Percentiles rank a stretch among this genome's conserved stretches.
phyloP scores from a whole-genome alignment of 2,329 filamentous ascomycete species.

The Epichloe baconii region DNA sequence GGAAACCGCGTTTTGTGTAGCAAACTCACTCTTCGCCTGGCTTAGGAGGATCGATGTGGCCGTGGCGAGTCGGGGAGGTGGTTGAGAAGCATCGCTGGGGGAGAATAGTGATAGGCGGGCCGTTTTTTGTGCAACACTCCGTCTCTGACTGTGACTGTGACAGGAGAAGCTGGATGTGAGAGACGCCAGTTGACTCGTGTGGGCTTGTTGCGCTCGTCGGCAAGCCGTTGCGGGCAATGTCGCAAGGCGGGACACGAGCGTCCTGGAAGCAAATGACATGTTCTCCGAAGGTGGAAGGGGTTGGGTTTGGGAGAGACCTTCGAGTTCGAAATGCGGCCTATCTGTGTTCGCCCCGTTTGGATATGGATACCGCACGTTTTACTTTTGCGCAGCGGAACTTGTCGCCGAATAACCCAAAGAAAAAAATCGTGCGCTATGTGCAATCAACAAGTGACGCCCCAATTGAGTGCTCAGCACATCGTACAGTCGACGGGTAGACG shows the following conservation, averaged over 20 bases:
- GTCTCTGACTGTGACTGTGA: neutral
- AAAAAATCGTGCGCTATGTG: neutral
- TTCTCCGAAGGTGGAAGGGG: constrained; percentile 5
- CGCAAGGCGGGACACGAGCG: constrained; percentile 19
- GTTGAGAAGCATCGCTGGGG: constrained; percentile 48
- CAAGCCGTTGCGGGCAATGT: constrained; percentile 18
- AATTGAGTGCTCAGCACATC: neutral
- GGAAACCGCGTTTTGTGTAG: neutral
- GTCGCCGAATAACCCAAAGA: neutral
- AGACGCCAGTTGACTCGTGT: constrained; percentile 8
- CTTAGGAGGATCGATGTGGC: constrained; percentile 72
- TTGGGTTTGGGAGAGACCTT: too few relatives aligned
- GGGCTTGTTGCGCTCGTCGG: constrained; percentile 16
- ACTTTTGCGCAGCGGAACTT: too few relatives aligned
- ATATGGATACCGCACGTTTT: too few relatives aligned
- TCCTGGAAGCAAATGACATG: constrained; percentile 19
- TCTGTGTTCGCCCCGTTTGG: too few relatives aligned
- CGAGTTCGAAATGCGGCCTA: too few relatives aligned
- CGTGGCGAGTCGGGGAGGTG: constrained; percentile 50
- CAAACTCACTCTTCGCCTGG: constrained; percentile 77
- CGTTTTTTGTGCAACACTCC: neutral
- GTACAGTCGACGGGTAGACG: neutral
- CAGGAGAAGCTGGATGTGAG: neutral
- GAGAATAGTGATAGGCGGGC: neutral
- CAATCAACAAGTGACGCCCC: neutral